A percentile compares a stretch with the other conserved stretches of the same genome.
phyloP scores from a whole-genome alignment of 306 rosid species.

The cucumber (Cucumis sativus) region Cucumber_9930_V3 NC_026657.2:20457001-20457500 shows the following conservation, averaged over 20 bases:
- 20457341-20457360: too few relatives aligned
- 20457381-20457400: background rate
- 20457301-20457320: background rate
- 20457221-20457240: background rate
- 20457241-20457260: background rate
- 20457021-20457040: background rate
- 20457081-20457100: background rate
- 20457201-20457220: background rate
- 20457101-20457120: background rate
- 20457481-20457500: slow-evolving; percentile 39
- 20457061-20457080: background rate
- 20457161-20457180: background rate
- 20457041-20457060: background rate
- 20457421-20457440: slow-evolving; percentile 82
- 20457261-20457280: background rate
- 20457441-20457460: slow-evolving; percentile 51
- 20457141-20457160: background rate
- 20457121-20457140: background rate
- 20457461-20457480: slow-evolving; percentile 60
- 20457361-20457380: background rate
- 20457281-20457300: background rate
- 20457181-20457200: background rate
- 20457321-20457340: background rate
- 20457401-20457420: background rate
- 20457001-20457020: background rate